Base-by-base conservation (phyloP, 2,329 filamentous ascomycete species). In the Nothophoma quercina region DNA sequence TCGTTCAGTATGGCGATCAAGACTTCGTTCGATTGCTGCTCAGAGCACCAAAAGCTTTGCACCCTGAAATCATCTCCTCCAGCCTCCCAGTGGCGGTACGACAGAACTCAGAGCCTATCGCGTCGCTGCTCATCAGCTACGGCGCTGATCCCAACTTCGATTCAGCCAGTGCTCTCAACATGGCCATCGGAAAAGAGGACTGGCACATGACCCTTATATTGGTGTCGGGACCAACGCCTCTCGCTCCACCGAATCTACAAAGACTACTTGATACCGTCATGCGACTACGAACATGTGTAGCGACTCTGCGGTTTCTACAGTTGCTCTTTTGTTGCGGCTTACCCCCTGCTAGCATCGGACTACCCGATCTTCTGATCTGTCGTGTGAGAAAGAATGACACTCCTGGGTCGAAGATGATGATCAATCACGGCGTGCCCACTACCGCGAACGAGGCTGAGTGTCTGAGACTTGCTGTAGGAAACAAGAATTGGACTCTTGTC, bases 111-210 rank as follows among this genome's bases (percentile, higher is more conserved):
- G 64, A 68, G 32, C 40, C 60, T 3, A 58, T 64, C 8, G 50
- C 65, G 23, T 71, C 69, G 8, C 51, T 72, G n/a, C 55, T 73
- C 13, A 60, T 72, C 30, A 56, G 60, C 7, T 67, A 73, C 48
- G 70, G 70, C 7, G 71, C 69, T 18, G 67, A 74, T 50, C 70
- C 70, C 10, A 74, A 74, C 48, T 73, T 69, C 51, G 63, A 72
- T 30, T 60, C 63, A 6, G 67, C 69, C 36, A 66, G 61, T 47
- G 70, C 70, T 40, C 45, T 73, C 2, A 67, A 67, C 10, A 68
- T 63, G 57, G 64, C 70, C 3, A 69, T 74, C 26, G 62, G 67
- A 9, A 59, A 56, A 35, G 63, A 68, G 22, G 62, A 69, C 15
- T 73, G 70, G 55, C 65, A 61, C 12, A 38, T 70, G 30, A 59